A percentile compares a stretch with the other conserved stretches of the same genome.
Conservation (phyloP, 441 rosid species). For the Pelargonium myrrhifolium region DNA sequence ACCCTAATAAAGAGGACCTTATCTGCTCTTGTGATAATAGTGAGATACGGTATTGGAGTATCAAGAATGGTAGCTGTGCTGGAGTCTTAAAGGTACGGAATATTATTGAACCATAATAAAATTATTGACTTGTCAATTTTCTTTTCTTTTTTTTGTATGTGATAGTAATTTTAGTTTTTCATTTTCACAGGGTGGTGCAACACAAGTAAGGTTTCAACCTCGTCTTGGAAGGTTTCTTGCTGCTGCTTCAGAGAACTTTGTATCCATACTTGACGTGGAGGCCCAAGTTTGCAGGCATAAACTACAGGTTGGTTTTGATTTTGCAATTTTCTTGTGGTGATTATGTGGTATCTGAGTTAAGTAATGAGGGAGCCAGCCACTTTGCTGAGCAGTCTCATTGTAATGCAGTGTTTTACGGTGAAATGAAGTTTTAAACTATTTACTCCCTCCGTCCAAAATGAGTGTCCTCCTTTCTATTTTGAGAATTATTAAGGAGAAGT, state of each 20-base stretch:
- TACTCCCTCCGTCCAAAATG: too few relatives aligned
- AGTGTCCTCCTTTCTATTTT: too few relatives aligned
- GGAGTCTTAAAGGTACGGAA: constrained; percentile 66
- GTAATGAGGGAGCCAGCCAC: background rate
- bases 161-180: background rate
- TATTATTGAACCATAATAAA: background rate
- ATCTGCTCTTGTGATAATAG: constrained; percentile 87
- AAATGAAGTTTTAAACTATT: too few relatives aligned
- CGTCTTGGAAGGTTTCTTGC: constrained; percentile 75
- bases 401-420: background rate
- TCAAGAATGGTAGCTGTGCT: constrained; percentile 67
- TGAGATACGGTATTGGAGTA: constrained; percentile 91
- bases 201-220: constrained; percentile 87
- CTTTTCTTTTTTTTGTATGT: background rate
- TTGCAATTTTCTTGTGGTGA: constrained; percentile 1
- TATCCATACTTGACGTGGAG: constrained; percentile 78
- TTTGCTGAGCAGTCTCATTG: background rate
- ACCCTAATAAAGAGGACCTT: constrained; percentile 79
- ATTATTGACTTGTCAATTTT: too few relatives aligned
- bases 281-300: constrained; percentile 68
- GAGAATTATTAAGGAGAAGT: too few relatives aligned
- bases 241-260: constrained; percentile 77
- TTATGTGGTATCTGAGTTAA: background rate
- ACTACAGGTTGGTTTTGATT: constrained; percentile 46
- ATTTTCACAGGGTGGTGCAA: constrained; percentile 62